Evolutionary conservation across 2,329 filamentous ascomycete genomes (phyloP).

Genomic region (Paraconiothyrium sp.): DNA sequence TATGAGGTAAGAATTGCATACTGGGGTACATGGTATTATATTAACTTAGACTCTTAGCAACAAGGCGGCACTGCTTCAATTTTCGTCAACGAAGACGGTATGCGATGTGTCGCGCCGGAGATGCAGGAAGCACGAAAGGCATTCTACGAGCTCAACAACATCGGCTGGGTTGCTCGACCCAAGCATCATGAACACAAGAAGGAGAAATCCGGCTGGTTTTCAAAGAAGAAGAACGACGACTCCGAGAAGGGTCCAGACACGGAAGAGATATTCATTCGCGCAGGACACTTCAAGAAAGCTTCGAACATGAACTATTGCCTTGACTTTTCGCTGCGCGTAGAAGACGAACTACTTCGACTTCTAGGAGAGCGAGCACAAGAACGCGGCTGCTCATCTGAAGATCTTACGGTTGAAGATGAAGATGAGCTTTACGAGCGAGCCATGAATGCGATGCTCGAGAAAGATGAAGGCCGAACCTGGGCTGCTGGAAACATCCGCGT

Average conservation of each 20-base stretch:
- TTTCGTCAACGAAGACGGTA: constrained; percentile 70
- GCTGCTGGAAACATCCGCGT: constrained; percentile 85
- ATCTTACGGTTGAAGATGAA: constrained; percentile 40
- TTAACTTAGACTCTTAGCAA: constrained; percentile 34
- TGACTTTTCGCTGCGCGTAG: constrained; percentile 68
- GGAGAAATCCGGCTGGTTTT: constrained; percentile 42
- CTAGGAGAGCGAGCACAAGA: constrained; percentile 26
- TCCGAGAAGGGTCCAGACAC: constrained; percentile 46
- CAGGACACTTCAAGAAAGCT: constrained; percentile 54
- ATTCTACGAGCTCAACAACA: constrained; percentile 59
- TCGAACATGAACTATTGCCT: constrained; percentile 79
- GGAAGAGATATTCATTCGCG: constrained; percentile 54
- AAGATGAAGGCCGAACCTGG: constrained; percentile 75
- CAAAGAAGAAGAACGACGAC: constrained; percentile 24
- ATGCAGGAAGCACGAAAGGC: constrained; percentile 55
- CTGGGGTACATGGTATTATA: too few species aligned
- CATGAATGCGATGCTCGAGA: constrained; percentile 69
- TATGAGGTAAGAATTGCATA: constrained; percentile 37
- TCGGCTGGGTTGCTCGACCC: constrained; percentile 57
- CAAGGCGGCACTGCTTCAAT: constrained; percentile 70
- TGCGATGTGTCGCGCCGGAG: constrained; percentile 64
- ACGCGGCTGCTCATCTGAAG: constrained; percentile 31
- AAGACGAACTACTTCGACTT: constrained; percentile 63
- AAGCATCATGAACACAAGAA: constrained; percentile 54
- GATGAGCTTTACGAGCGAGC: constrained; percentile 36